These are phyloP conservation scores for Erodium texanum DNA, from an alignment of 441 rosid species.

Conservation along the genomic window DNA sequence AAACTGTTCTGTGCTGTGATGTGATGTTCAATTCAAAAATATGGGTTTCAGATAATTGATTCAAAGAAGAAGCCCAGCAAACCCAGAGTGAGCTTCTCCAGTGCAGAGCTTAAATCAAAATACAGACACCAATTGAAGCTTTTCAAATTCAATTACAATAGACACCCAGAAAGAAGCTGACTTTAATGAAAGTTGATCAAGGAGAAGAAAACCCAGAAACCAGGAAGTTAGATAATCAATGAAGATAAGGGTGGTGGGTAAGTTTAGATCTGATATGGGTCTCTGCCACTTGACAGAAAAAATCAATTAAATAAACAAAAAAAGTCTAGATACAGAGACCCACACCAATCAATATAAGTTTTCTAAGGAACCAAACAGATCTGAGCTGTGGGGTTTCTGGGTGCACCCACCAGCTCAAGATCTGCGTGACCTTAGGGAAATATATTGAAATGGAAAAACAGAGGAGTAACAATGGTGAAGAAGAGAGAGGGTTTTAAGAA, in stretches of 20 bases:
- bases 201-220: background rate
- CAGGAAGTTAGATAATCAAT: background rate
- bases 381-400: background rate
- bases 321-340: conserved; percentile 2
- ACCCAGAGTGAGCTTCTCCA: background rate
- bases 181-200: background rate
- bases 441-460: background rate
- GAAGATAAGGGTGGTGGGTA: background rate
- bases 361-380: conserved; percentile 1
- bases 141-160: background rate
- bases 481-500: background rate
- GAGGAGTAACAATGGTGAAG: conserved; percentile 2
- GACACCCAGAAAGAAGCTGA: background rate
- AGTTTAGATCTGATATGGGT: conserved; percentile 2
- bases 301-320: background rate
- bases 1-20: too few relatives aligned
- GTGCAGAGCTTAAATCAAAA: background rate
- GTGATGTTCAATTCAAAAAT: background rate
- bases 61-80: conserved; percentile 1
- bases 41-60: background rate
- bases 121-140: background rate
- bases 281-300: background rate
- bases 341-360: background rate
- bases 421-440: background rate
- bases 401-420: conserved; percentile 4